Base-by-base conservation (phyloP, 208 protist species). In the Acanthamoeba healyi region DNA sequence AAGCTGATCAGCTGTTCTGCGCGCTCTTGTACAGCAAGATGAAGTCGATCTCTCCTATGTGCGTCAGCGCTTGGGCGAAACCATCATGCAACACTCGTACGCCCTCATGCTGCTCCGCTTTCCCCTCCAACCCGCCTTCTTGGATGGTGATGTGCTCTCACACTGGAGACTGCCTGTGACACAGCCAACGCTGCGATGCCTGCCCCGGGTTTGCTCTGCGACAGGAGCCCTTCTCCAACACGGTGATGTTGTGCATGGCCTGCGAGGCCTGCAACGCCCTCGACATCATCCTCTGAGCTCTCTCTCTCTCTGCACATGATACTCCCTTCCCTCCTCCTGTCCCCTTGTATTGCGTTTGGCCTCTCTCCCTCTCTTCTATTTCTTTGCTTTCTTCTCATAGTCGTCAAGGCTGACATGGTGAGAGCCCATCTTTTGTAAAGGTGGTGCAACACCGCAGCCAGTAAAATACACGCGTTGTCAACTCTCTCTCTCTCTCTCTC, bases 211-310 rank as follows among this genome's bases (percentile, higher is more conserved):
- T 79, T n/a, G 32, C 34, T n/a, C 36, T 79, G 36, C 70, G 36
- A 3, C 70, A 79, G 70, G 70, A 79, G 36, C 70, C 70, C 38
- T 24, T 79, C 34, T 79, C 70, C 14, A 36, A 36, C 17, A 79
- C 70, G 7, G 70, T 79, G 26, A 79, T 79, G 70, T 36, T 79
- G 6, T 79, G 70, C 70, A 79, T 79, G 70, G 38, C 70, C n/a
- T 79, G 70, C 70, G 70, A 79, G 36, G 36, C 70, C 70, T 79
- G 70, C 70, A 42, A 26, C 0, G 5, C 70, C 26, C 29, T 79
- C 26, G 70, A 79, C 70, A 36, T 79, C 29, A 36, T 79, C 15
- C 70, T 79, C 38, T 79, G 15, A 46, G 38, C 17, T 34, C 9
- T 3, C 70, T 34, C 44, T 49, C 44, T 49, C 44, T 49, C 44